A percentile compares a stretch with the other conserved stretches of the same genome.
phyloP scores from a whole-genome alignment of 2,329 filamentous ascomycete genomes.

The Tolypocladium ophioglossoides region DNA sequence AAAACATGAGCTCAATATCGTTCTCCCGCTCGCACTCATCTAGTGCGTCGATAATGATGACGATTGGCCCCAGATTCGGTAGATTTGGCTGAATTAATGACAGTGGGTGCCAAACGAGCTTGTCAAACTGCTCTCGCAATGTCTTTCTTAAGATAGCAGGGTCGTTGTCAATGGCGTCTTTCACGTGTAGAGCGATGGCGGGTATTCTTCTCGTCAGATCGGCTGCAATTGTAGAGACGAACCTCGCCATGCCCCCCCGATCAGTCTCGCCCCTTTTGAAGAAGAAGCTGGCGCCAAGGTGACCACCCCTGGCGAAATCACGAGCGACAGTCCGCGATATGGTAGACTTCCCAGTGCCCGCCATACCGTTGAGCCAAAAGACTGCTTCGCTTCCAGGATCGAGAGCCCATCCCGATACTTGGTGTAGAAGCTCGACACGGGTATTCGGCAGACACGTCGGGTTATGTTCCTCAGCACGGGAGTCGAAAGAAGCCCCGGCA shows the following conservation, averaged over 20 bases:
- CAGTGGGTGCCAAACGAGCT: conserved; percentile 26
- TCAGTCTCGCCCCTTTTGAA: conserved; percentile 29
- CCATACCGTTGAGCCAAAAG: no score
- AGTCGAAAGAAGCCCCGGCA: no score
- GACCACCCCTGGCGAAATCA: no score
- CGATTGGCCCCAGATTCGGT: not conserved
- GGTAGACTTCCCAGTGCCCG: no score
- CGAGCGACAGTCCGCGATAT: no score
- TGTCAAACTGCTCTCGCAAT: conserved; percentile 27
- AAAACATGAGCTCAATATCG: conserved; percentile 20
- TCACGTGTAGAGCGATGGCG: conserved; percentile 13
- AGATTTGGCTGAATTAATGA: not conserved
- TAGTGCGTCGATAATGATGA: conserved; percentile 25
- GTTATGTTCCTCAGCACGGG: no score
- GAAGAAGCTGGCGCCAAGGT: conserved; percentile 24
- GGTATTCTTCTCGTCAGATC: conserved; percentile 20
- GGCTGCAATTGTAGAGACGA: conserved; percentile 29
- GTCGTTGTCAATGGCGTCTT: conserved; percentile 19
- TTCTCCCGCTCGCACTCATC: conserved; percentile 16
- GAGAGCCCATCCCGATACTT: no score
- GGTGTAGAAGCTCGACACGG: no score
- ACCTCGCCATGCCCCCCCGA: conserved; percentile 19
- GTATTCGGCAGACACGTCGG: no score
- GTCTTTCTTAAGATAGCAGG: conserved; percentile 15
- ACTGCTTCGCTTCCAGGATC: no score